Base-by-base conservation (phyloP, 495 filamentous ascomycete species). In the Penicillium riverlandense region DNA sequence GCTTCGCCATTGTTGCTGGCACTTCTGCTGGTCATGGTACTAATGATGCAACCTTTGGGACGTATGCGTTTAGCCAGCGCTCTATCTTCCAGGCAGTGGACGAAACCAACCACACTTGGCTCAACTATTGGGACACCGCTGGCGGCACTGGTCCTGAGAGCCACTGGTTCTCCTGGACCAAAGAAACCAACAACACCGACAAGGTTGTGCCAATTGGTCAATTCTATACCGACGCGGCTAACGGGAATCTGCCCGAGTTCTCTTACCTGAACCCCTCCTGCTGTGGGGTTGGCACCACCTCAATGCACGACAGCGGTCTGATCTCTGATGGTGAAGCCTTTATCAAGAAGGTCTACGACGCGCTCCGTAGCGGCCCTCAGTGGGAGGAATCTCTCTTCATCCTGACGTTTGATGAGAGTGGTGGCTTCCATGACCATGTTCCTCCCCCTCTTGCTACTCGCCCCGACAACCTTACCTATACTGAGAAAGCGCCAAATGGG, bases 201-300 rank as follows among this genome's bases (percentile, higher is more conserved):
- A 62, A 60, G 16, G 54, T 62, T 38, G 47, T 52, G 10, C 59
- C 67, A 6, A 41, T 67, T 7, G 42, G 49, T 4, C 46, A 62
- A 38, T 67, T 67, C 55, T 70, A 65, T 56, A 45, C 59, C 7
- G 70, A 69, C 28, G 65, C 65, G 5, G 48, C 48, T n/a, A 50
- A 54, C 9, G 66, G 74, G 27, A 55, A 41, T 2, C 70, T 76
- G 1, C 61, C 72, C 6, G 54, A 71, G 34, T 62, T 77, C 47
- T 67, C 66, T 36, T 77, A 70, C 50, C 50, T 77, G 46, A 71
- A 77, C 60, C 74, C 74, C 0, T 64, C 62, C 30, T 77, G 74
- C 68, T 77, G 74, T 49, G 62, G 62, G n/a, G 41, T 50, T 11
- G 57, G 54, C 36, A 72, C 67, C 28, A 71, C 60, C 46, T 74